Evolutionary conservation across 2,329 filamentous ascomycete genomes (phyloP), one percentile per base, ranked within the genome.

Genomic region (Berkeleyomyces rouxiae): DNA sequence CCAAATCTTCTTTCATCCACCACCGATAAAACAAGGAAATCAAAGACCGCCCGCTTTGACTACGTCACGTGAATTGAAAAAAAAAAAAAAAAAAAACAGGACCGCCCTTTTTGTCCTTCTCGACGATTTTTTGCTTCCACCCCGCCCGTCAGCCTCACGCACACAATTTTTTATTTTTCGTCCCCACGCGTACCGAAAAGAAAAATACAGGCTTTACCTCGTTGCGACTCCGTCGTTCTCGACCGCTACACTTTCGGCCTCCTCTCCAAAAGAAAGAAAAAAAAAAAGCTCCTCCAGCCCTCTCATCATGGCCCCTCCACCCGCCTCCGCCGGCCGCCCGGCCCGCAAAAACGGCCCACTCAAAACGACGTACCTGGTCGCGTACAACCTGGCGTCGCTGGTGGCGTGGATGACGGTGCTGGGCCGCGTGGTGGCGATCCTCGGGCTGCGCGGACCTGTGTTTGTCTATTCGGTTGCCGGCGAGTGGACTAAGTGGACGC

Each of bases 301-400:
- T 13, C 11, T 55, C n/a, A 49, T 31, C 58, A 63, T 61, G 47
- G 33, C 63, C 44, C 40, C 16, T 16, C 16, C 62, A 40, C 36
- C 23, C 39, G 36, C 53, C 47, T 16, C 51, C 60, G 53, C 71
- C 70, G 67, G 68, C 68, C 61, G 63, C 66, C 7, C 62, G 53
- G 55, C 57, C 44, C 61, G 60, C 44, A 63, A 65, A 47, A 63
- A 60, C 39, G 61, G 63, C 61, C 64, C 65, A 69, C 36, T 78
- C 66, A 84, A 82, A 72, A 79, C 76, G 63, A 76, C 75, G 70
- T 96, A 96, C 76, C 83, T 97, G 61, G 79, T 91, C 70, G 76
- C 84, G 68, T 99, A 97, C 81, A 97, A 97, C 75, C 79, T 83
- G 69, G 70, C 85, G 67, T 95, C 86, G 61, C 82, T 90, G 65